These are phyloP conservation scores for Blastomyces emzantsi DNA, from an alignment of 2,329 filamentous ascomycete genomes.

Conservation along the genomic window DNA sequence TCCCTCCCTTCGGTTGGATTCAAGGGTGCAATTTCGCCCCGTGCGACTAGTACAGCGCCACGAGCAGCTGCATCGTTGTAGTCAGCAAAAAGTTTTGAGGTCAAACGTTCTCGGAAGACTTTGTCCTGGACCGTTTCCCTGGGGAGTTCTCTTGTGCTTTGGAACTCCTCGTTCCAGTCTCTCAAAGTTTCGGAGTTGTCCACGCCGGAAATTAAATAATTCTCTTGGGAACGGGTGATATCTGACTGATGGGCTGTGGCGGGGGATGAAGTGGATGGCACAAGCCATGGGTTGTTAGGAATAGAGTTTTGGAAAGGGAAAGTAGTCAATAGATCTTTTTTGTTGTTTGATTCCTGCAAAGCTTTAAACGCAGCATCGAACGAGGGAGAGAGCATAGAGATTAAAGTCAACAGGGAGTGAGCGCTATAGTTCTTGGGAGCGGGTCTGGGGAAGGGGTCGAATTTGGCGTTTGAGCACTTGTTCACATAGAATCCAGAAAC, in stretches of 20 bases:
- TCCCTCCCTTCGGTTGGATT: constrained; percentile 91
- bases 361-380: constrained; percentile 68
- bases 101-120: constrained; percentile 87
- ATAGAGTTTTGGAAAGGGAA: constrained; percentile 96
- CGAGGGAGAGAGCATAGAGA: constrained; percentile 70
- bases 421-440: constrained; percentile 68
- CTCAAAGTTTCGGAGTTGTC: constrained; percentile 91
- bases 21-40: constrained; percentile 83
- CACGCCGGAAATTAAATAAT: constrained; percentile 77
- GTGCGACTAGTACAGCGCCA: constrained; percentile 83
- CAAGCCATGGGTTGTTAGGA: constrained; percentile 84
- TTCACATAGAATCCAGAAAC: constrained; percentile 96
- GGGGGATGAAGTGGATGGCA: constrained; percentile 55
- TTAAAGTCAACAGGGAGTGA: constrained; percentile 77
- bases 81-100: constrained; percentile 93
- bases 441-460: constrained; percentile 75
- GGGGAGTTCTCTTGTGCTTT: constrained; percentile 88
- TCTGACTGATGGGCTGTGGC: constrained; percentile 68
- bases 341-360: constrained; percentile 75
- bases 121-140: constrained; percentile 91
- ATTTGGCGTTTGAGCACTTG: constrained; percentile 90
- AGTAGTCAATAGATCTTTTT: constrained; percentile 77
- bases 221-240: constrained; percentile 83
- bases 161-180: constrained; percentile 99
- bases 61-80: constrained; percentile 93